A percentile compares a stretch with the other conserved stretches of the same genome.
Conservation (phyloP, 2,329 filamentous ascomycete species). For the Capronia epimyces region DNA sequence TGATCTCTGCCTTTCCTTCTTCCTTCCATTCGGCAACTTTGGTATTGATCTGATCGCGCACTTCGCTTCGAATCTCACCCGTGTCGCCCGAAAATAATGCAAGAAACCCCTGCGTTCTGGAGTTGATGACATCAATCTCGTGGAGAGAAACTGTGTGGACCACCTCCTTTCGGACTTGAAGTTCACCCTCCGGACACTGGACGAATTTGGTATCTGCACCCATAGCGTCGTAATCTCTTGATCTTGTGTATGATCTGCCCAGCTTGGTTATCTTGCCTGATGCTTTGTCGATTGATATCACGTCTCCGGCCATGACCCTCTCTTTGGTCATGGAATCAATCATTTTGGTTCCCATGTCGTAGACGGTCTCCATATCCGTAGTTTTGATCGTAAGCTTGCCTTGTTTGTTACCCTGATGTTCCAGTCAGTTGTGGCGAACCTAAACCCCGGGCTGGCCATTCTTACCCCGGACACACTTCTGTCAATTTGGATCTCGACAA, state of each 20-base stretch:
- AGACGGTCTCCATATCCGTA: constrained; percentile 98
- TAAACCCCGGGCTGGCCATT: neutral
- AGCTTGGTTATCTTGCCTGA: constrained; percentile 97
- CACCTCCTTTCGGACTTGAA: constrained; percentile 94
- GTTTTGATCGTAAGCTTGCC: constrained; percentile 99
- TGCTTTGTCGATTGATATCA: constrained; percentile 97
- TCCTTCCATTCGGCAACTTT: constrained; percentile 99
- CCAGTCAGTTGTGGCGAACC: constrained; percentile 5
- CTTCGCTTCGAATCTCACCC: constrained; percentile 93
- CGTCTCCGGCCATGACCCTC: constrained; percentile 96
- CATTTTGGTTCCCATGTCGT: constrained; percentile 99
- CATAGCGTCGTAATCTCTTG: constrained; percentile 98
- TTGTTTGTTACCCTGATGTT: constrained; percentile 73
- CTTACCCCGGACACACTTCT: constrained; percentile 80
- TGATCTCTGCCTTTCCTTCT: constrained; percentile 96
- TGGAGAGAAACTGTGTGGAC: constrained; percentile 95
- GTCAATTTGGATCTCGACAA: constrained; percentile 98
- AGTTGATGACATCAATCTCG: constrained; percentile 99
- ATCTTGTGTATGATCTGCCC: constrained; percentile 87
- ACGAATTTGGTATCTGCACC: constrained; percentile 97
- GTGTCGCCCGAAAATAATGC: constrained; percentile 97
- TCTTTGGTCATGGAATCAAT: constrained; percentile 99
- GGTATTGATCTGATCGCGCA: constrained; percentile 97
- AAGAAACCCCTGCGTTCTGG: constrained; percentile 93
- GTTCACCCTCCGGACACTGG: constrained; percentile 92